Conservation (phyloP, 768 basidiomycete genomes). For the Lactifluus subvellereus region DNA sequence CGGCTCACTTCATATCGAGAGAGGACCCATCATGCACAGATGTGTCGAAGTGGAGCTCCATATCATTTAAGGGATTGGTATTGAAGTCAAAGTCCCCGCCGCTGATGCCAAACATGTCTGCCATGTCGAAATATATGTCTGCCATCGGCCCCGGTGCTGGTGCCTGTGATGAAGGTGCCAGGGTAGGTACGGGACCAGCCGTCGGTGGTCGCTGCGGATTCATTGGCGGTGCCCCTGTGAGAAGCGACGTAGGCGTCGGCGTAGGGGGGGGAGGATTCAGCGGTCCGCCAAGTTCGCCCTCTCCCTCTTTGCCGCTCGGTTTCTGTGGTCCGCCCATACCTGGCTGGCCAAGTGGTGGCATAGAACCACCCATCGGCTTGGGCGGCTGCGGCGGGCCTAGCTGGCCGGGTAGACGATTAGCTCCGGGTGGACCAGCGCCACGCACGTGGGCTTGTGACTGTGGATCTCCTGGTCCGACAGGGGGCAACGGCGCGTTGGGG, state of each 20-base stretch:
- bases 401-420: constrained; percentile 8
- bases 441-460: constrained; percentile 9
- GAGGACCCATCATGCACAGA: constrained; percentile 1
- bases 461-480: not conserved
- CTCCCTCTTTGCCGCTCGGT: constrained; percentile 11
- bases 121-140: constrained; percentile 12
- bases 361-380: constrained; percentile 20
- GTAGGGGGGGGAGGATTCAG: constrained; percentile 11
- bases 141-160: not conserved
- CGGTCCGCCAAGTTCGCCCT: constrained; percentile 12
- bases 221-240: constrained; percentile 3
- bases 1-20: constrained; percentile 8
- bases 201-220: constrained; percentile 20
- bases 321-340: constrained; percentile 22
- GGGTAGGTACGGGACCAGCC: constrained; percentile 5
- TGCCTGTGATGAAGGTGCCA: not conserved
- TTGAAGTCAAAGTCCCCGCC: constrained; percentile 18
- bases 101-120: constrained; percentile 5
- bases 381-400: constrained; percentile 14
- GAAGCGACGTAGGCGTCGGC: constrained; percentile 20
- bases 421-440: not conserved
- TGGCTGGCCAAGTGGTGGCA: constrained; percentile 26
- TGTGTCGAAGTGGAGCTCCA: constrained; percentile 15
- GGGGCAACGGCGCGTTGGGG: not conserved
- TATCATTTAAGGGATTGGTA: not conserved